Conservation (phyloP, 2,329 filamentous ascomycete genomes). For the Beauveria sp. region DNA sequence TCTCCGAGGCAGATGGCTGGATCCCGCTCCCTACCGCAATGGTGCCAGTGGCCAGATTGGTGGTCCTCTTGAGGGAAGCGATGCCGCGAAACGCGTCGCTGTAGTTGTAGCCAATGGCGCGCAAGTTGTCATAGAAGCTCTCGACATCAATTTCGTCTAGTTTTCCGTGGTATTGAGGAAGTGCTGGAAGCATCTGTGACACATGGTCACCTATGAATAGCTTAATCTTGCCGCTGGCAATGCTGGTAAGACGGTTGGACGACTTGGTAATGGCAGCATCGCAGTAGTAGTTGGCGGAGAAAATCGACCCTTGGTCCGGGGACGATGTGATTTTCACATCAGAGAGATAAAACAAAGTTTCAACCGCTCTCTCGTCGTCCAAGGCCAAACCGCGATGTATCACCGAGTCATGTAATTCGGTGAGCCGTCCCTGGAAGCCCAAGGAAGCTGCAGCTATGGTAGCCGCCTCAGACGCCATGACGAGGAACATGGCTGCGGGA, state of each 20-base stretch:
- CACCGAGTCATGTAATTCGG: slow-evolving; percentile 3
- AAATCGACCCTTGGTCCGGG: neutral
- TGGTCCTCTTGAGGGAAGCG: slow-evolving; percentile 8
- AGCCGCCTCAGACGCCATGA: slow-evolving; percentile 17
- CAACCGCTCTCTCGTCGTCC: slow-evolving; percentile 5
- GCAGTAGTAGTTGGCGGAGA: neutral
- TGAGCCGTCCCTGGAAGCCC: neutral
- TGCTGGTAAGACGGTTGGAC: neutral
- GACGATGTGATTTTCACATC: neutral
- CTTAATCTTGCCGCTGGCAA: slow-evolving; percentile 7
- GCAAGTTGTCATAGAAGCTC: slow-evolving; percentile 16
- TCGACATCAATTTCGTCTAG: slow-evolving; percentile 10
- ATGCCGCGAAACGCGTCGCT: slow-evolving; percentile 14
- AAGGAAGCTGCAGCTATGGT: neutral
- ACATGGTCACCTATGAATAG: neutral
- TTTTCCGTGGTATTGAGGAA: neutral
- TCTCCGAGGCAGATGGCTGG: neutral
- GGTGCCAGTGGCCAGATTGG: neutral
- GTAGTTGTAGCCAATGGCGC: slow-evolving; percentile 17
- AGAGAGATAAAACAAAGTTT: slow-evolving; percentile 7
- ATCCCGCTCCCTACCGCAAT: slow-evolving; percentile 4
- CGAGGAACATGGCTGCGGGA: slow-evolving; percentile 26
- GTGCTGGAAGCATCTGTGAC: neutral
- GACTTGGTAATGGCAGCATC: neutral
- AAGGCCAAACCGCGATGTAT: slow-evolving; percentile 13